Conservation (phyloP, 257 asterid species). For the Nicotiana tabacum region DNA sequence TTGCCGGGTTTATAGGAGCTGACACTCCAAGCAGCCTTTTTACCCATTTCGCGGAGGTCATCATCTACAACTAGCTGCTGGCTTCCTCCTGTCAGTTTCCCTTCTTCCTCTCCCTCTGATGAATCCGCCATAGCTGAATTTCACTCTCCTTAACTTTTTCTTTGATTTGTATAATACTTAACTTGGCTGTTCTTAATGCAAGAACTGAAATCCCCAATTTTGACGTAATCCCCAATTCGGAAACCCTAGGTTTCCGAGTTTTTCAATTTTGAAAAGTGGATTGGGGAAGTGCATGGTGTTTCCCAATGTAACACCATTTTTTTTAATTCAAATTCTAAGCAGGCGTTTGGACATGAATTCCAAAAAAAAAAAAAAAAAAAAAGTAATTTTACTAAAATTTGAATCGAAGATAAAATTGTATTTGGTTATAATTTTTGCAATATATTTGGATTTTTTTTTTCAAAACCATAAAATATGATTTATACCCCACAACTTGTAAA, state of each 20-base stretch:
- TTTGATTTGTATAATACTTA: background rate
- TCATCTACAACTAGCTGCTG: constrained; percentile 61
- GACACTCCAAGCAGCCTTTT: constrained; percentile 95
- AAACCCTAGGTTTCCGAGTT: background rate
- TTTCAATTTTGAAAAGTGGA: too few species aligned
- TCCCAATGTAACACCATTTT: background rate
- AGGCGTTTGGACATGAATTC: too few species aligned
- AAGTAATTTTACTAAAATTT: too few species aligned
- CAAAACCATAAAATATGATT: too few species aligned
- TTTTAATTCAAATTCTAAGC: background rate
- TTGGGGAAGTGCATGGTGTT: background rate
- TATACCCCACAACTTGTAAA: too few species aligned
- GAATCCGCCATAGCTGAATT: constrained; percentile 60
- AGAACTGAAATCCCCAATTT: background rate
- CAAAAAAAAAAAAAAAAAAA: too few species aligned
- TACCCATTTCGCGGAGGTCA: constrained; percentile 88
- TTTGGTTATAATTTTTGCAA: too few species aligned
- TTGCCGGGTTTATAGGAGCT: constrained; percentile 95
- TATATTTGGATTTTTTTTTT: too few species aligned
- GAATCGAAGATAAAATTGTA: too few species aligned
- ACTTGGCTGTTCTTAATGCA: background rate
- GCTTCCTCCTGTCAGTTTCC: constrained; percentile 70
- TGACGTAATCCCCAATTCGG: background rate
- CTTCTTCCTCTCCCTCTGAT: constrained; percentile 88
- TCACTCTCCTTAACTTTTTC: background rate